These are phyloP conservation scores for Botrytis porri DNA, from an alignment of 2,329 filamentous ascomycete species.

Conservation along the genomic window DNA sequence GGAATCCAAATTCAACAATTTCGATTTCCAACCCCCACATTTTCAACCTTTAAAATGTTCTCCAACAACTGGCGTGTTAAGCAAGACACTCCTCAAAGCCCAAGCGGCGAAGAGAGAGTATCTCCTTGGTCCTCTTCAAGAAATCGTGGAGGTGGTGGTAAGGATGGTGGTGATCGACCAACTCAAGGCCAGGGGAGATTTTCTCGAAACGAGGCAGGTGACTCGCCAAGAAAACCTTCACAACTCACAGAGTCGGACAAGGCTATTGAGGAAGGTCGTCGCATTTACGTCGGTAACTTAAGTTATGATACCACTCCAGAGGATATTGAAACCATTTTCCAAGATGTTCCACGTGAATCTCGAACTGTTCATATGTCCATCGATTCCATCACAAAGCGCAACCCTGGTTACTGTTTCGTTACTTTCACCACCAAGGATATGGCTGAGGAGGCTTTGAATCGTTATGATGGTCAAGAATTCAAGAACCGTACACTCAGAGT, in stretches of 20 bases:
- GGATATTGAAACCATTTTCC: constrained; percentile 50
- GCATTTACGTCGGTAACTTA: constrained; percentile 54
- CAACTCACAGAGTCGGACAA: constrained; percentile 25
- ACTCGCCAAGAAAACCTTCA: constrained; percentile 23
- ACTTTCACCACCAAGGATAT: constrained; percentile 58
- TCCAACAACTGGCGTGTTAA: constrained; percentile 33
- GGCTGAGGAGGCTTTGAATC: constrained; percentile 55
- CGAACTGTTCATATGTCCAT: constrained; percentile 65
- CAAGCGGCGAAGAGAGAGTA: constrained; percentile 8
- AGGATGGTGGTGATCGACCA: constrained; percentile 6
- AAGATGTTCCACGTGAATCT: constrained; percentile 42
- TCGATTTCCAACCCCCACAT: constrained; percentile 1
- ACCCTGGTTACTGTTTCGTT: constrained; percentile 73
- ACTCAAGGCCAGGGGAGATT: constrained; percentile 17
- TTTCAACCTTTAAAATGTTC: constrained; percentile 25
- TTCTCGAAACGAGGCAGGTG: constrained; percentile 16
- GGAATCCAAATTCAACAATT: constrained; percentile 6
- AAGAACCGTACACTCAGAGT: constrained; percentile 60
- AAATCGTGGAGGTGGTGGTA: constrained; percentile 8
- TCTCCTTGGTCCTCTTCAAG: constrained; percentile 13
- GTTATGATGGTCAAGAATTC: constrained; percentile 53
- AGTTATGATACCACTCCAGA: constrained; percentile 50
- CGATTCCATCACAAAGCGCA: constrained; percentile 64
- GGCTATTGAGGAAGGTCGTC: constrained; percentile 32
- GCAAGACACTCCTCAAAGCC: constrained; percentile 23